Evolutionary conservation across 2,329 filamentous ascomycete species (phyloP).

Genomic region (Massarina eburnea): DNA sequence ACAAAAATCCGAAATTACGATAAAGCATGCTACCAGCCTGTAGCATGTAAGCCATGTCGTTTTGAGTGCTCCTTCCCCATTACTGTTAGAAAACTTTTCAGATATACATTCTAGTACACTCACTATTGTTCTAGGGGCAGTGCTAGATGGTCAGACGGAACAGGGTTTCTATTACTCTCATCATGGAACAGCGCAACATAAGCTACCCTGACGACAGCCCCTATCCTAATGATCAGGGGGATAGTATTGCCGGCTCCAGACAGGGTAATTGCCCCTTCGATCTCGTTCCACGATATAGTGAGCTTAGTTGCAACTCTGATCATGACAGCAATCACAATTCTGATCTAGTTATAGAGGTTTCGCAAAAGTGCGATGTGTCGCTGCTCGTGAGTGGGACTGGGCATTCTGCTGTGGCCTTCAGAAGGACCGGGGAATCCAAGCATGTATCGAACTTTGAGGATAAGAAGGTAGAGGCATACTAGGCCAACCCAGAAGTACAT

Average conservation of each 20-base stretch:
- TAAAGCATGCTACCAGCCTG: too few relatives aligned
- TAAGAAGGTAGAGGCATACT: constrained; percentile 14
- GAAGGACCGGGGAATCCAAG: constrained; percentile 7
- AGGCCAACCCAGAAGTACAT: constrained; percentile 18
- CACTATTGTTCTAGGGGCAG: too few relatives aligned
- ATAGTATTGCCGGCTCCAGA: constrained; percentile 19
- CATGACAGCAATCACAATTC: constrained; percentile 13
- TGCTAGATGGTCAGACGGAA: too few relatives aligned
- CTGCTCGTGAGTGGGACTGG: constrained; percentile 4
- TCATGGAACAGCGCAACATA: constrained; percentile 14
- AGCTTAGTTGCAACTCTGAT: constrained; percentile 17
- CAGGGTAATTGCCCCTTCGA: constrained; percentile 13
- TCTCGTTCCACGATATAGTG: constrained; percentile 23
- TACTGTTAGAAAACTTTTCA: too few relatives aligned
- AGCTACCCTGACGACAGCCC: constrained; percentile 12
- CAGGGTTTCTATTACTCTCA: too few relatives aligned
- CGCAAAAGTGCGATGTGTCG: constrained; percentile 13
- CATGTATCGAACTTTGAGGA: constrained; percentile 9
- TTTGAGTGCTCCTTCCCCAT: too few relatives aligned
- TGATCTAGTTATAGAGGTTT: constrained; percentile 14
- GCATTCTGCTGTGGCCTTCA: constrained; percentile 1
- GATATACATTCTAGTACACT: too few relatives aligned
- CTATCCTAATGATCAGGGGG: constrained; percentile 20
- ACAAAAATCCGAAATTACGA: too few relatives aligned
- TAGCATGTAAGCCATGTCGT: too few relatives aligned